Base-by-base conservation (phyloP, 108 stramenopile genomes). In the Nitzschia inconspicua region DNA sequence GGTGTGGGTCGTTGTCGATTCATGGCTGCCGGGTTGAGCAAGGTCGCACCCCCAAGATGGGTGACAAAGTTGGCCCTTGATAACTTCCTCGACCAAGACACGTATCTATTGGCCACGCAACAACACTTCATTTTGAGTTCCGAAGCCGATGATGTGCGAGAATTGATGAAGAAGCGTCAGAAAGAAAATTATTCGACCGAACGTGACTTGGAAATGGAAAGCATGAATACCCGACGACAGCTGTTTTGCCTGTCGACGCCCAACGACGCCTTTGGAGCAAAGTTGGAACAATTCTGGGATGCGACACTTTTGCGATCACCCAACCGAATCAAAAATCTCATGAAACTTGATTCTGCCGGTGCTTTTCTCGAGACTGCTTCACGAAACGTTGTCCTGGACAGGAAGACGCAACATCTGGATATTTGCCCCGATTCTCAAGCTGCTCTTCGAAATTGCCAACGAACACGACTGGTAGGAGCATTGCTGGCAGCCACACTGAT, bases 1-100 rank as follows among this genome's bases (percentile, higher is more conserved):
- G 86, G 86, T 1, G 63, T 68, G 1, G 86, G 86, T 8, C 47
- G 69, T 41, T 66, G 71, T 9, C 51, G 86, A 27, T 88, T 88
- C 66, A 69, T 88, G 74, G 54, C 66, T 11, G 78, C 77, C 18
- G 54, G 61, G 2, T 46, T 79, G 39, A 48, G 65, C 14, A 69
- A 76, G 36, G n/a, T 64, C 8, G 58, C 68, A 1, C 18, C 63
- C 1, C 83, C 80, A 24, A 50, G 80, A 29, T 88, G 86, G 86
- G 25, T 84, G 24, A 35, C 61, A 0, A 63, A 82, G 42, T 26
- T 79, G 11, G 29, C 51, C 29, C 25, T 79, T 22, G 75, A 81
- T 49, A 79, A 80, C 44, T 88, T 88, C 48, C 51, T 88, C 28
- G 86, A 88, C 31, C 86, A 88, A 63, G 86, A 88, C 65, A 88